Evolutionary conservation across 495 filamentous ascomycete genomes (phyloP), one percentile per base, ranked within the genome.

Genomic region (Evansstolkia leycettana): DNA sequence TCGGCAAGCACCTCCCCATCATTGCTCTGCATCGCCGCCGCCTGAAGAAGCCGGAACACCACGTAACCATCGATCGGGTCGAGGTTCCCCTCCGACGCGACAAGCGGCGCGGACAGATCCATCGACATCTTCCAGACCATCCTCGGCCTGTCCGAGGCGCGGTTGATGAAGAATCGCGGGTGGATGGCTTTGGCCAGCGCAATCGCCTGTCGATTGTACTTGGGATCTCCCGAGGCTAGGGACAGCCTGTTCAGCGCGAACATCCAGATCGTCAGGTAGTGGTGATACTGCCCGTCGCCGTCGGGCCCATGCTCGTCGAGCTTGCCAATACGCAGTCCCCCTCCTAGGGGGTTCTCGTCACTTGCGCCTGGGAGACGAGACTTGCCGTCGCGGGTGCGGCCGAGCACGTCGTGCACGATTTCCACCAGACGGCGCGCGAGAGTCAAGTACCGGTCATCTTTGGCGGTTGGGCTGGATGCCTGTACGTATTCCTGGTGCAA

Each of bases 201-300:
- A 7, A 80, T 53, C 1, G 74, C 77, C 24, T 67, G 64, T 2
- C 47, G 39, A 39, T 78, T 80, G 39, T 71, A 80, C 1, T 30
- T 32, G 12, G 46, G 33, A 23, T 79, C 65, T 0, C 59, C 57
- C 3, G 64, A 65, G 9, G 72, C 76, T 8, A 69, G 29, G 0
- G 69, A 54, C 26, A 78, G 57, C 4, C 76, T 63, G 50, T 80
- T 79, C 2, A 81, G 54, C 0, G 75, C 76, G 42, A 80, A 82
- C 75, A 80, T 78, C 76, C 76, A 82, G 2, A 82, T 43, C 0
- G 75, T 80, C 7, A 81, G 52, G 44, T 79, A 82, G 40, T 81
- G 76, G 36, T 80, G 74, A 33, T 81, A 81, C 46, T 79, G 74
- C 2, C 76, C 76, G 48, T 81, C 78, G 12, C 65, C 57, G 33